Conservation (phyloP, 805 yeast genomes). For the Blastobotrys mokoenaii region DNA sequence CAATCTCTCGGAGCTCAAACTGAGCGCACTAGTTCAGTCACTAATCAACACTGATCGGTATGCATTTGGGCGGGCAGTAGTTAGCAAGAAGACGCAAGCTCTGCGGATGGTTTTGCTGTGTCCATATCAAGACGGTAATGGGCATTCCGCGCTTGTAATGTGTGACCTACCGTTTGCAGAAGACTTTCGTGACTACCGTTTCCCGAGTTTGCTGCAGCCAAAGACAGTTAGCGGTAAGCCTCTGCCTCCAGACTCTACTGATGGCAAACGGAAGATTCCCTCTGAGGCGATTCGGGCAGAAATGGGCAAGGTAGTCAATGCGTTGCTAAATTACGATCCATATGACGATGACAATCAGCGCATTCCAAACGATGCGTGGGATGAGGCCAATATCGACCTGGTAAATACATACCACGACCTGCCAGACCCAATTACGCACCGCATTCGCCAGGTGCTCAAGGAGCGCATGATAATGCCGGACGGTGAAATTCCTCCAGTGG, state of each 20-base stretch:
- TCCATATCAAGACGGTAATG: slow-evolving; percentile 35
- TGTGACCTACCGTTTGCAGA: slow-evolving; percentile 63
- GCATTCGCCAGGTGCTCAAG: slow-evolving; percentile 18
- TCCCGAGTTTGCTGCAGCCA: slow-evolving; percentile 43
- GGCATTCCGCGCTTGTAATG: slow-evolving; percentile 33
- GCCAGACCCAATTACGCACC: slow-evolving; percentile 19
- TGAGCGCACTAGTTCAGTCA: slow-evolving; percentile 44
- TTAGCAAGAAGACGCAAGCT: slow-evolving; percentile 20
- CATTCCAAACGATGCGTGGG: slow-evolving; percentile 21
- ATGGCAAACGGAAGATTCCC: slow-evolving; percentile 26
- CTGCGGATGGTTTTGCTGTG: slow-evolving; percentile 41
- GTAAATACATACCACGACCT: slow-evolving; percentile 21
- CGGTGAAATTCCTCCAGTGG: slow-evolving; percentile 25
- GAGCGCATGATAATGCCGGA: slow-evolving; percentile 29
- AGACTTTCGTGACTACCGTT: slow-evolving; percentile 45
- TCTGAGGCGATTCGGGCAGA: slow-evolving; percentile 29
- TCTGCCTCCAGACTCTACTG: slow-evolving; percentile 17
- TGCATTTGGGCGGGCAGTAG: slow-evolving; percentile 32
- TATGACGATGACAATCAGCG: slow-evolving; percentile 40
- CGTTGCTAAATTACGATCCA: slow-evolving; percentile 7
- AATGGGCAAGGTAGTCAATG: no score
- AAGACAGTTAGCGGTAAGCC: slow-evolving; percentile 29
- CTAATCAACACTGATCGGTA: slow-evolving; percentile 39
- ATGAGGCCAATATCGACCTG: slow-evolving; percentile 19
- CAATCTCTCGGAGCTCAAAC: slow-evolving; percentile 33